Conservation (phyloP, 23 red algal genomes). For the Chondrus crispus region DNA sequence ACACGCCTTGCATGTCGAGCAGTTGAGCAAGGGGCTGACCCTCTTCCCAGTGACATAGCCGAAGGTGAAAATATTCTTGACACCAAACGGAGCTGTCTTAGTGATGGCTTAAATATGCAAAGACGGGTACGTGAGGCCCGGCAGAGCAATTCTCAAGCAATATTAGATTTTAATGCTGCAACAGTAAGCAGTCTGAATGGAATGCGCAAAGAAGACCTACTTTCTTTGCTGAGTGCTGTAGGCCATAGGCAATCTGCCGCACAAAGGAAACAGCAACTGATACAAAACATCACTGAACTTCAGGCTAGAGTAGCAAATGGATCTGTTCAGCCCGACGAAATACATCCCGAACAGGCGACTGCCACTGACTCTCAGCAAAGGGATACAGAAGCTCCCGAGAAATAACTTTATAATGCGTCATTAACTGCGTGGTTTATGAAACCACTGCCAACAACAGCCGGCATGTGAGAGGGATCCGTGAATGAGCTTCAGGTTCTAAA, state of each 20-base stretch:
- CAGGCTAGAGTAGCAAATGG: neutral
- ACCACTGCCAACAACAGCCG: neutral
- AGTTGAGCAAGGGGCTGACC: neutral
- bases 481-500: neutral
- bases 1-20: neutral
- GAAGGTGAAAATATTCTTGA: neutral
- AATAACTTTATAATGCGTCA: neutral
- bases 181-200: neutral
- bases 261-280: neutral
- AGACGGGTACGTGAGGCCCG: neutral
- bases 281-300: neutral
- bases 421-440: neutral
- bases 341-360: neutral
- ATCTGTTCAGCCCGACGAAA: neutral
- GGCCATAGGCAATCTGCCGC: neutral
- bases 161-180: neutral
- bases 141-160: neutral
- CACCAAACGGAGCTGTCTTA: neutral
- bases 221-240: neutral
- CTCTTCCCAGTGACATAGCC: neutral
- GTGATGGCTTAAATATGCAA: neutral
- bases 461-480: neutral
- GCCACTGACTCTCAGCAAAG: neutral
- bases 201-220: neutral
- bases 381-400: neutral